These are phyloP conservation scores for Fraxinus greggii DNA, from an alignment of 305 asterid genomes.

Conservation along the genomic window DNA sequence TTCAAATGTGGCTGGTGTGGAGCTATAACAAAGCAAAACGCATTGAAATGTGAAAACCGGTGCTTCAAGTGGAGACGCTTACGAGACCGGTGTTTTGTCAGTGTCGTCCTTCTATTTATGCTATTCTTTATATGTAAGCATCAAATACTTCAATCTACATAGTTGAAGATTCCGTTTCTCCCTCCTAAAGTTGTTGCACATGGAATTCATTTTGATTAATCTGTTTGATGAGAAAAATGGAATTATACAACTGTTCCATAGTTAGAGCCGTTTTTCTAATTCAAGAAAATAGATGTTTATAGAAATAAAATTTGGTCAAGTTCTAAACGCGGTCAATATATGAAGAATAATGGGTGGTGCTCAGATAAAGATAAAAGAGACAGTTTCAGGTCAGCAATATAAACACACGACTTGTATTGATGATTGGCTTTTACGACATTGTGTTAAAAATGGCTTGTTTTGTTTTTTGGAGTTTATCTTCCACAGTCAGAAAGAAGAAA, in stretches of 20 bases:
- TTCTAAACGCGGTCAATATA: neutral
- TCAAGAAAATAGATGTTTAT: neutral
- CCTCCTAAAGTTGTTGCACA: neutral
- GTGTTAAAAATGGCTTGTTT: neutral
- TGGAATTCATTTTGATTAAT: neutral
- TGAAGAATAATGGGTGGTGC: neutral
- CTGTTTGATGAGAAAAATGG: neutral
- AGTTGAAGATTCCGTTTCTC: constrained; percentile 4
- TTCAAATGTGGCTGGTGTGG: constrained; percentile 97
- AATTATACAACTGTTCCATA: neutral
- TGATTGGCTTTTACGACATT: neutral
- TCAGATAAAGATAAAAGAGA: neutral
- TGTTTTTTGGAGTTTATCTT: neutral
- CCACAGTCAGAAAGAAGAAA: neutral
- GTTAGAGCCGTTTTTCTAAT: neutral
- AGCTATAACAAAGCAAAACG: constrained; percentile 70
- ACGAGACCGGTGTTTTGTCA: constrained; percentile 69
- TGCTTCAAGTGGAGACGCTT: constrained; percentile 56
- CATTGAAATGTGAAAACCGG: constrained; percentile 40
- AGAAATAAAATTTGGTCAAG: neutral
- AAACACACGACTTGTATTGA: neutral
- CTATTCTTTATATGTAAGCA: constrained; percentile 74
- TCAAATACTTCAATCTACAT: neutral
- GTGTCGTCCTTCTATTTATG: constrained; percentile 59
- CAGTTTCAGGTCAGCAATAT: constrained; percentile 3